Conservation (phyloP, 345 rosid genomes). For the Eucalyptus pauciflora region DNA sequence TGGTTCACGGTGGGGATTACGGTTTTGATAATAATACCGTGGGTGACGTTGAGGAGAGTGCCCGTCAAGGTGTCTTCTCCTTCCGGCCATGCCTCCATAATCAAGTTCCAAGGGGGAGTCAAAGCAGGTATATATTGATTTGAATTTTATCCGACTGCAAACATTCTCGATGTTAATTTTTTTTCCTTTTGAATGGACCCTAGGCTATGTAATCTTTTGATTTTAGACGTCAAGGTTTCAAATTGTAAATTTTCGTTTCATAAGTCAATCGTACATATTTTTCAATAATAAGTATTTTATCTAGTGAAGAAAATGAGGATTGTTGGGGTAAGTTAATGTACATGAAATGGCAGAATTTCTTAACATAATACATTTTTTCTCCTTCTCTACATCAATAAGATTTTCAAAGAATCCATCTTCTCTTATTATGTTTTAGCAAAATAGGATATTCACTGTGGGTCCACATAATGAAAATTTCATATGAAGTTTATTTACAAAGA, state of each 20-base stretch:
- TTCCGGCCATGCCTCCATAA: constrained; percentile 70
- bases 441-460: not conserved
- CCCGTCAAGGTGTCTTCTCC: constrained; percentile 39
- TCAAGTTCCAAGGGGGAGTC: constrained; percentile 60
- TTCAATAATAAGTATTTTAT: not conserved
- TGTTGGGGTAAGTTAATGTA: not conserved
- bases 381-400: not conserved
- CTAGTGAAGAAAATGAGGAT: not conserved
- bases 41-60: constrained; percentile 68
- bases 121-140: constrained; percentile 6
- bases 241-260: not conserved
- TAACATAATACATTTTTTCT: not conserved
- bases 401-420: not conserved
- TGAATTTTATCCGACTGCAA: not conserved
- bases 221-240: not conserved
- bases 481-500: too few species aligned
- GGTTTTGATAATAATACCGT: constrained; percentile 43
- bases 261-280: not conserved
- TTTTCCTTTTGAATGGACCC: not conserved
- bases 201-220: not conserved
- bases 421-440: not conserved
- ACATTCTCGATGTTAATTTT: not conserved
- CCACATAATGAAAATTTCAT: not conserved
- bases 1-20: constrained; percentile 69
- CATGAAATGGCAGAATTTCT: not conserved